A percentile compares a stretch with the other conserved stretches of the same genome.
These are phyloP conservation scores for Cairneyella variabilis DNA, from an alignment of 495 filamentous ascomycete species.

Conservation along the genomic window DNA sequence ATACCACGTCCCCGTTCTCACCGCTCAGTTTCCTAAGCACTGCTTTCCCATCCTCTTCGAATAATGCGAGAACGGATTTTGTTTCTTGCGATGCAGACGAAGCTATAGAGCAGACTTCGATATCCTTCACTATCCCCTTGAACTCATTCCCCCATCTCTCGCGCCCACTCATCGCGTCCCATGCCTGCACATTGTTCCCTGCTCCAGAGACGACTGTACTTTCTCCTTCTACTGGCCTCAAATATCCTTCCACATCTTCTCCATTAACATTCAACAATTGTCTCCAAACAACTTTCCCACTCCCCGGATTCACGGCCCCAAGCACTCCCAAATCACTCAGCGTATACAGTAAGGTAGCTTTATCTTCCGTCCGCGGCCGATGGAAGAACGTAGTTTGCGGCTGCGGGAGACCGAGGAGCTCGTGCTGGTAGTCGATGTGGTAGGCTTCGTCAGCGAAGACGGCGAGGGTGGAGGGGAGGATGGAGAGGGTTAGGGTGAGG, in stretches of 20 bases:
- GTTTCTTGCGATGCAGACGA: constrained; percentile 36
- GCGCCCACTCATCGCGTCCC: constrained; percentile 79
- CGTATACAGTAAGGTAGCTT: constrained; percentile 88
- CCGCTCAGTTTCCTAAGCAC: constrained; percentile 68
- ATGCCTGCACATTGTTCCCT: constrained; percentile 63
- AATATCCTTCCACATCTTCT: constrained; percentile 39
- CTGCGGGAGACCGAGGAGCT: constrained; percentile 78
- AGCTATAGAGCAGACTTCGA: constrained; percentile 76
- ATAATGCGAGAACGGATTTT: constrained; percentile 72
- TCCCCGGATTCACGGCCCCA: constrained; percentile 85
- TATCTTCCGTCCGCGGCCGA: constrained; percentile 71
- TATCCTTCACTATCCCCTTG: constrained; percentile 58
- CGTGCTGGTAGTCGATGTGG: constrained; percentile 89
- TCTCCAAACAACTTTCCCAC: constrained; percentile 81
- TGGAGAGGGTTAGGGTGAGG: constrained; percentile 20
- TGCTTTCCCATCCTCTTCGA: constrained; percentile 51
- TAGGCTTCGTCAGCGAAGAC: constrained; percentile 90
- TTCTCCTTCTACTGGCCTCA: constrained; percentile 70
- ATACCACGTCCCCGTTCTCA: constrained; percentile 66
- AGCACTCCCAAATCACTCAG: constrained; percentile 76
- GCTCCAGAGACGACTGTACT: constrained; percentile 68
- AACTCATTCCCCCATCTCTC: constrained; percentile 67
- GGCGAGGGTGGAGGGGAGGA: constrained; percentile 46
- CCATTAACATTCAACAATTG: constrained; percentile 65
- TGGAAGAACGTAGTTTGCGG: constrained; percentile 91